Conservation (phyloP, 805 yeast species). For the Saccharomycodes ludwigii region DNA sequence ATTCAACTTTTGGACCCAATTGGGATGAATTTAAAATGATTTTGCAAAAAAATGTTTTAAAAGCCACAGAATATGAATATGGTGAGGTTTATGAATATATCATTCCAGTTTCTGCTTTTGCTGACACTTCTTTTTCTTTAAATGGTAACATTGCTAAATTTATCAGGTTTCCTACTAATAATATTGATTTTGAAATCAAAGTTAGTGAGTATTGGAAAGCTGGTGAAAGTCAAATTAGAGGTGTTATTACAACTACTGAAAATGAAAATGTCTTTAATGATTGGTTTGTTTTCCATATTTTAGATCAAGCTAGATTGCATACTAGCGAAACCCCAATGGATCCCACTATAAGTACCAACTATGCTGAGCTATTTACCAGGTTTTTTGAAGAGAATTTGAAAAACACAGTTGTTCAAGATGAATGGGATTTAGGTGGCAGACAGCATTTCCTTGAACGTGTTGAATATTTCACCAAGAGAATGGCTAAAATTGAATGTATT, state of each 20-base stretch:
- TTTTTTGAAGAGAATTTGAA: slow-evolving; percentile 35
- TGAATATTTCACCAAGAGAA: slow-evolving; percentile 36
- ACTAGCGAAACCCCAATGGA: slow-evolving; percentile 11
- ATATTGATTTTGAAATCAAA: slow-evolving; percentile 15
- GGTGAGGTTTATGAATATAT: slow-evolving; percentile 12
- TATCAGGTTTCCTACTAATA: slow-evolving; percentile 13
- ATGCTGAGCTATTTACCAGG: slow-evolving; percentile 25
- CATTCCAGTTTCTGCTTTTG: slow-evolving; percentile 10
- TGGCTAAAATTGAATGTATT: slow-evolving; percentile 38
- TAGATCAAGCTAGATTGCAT: slow-evolving; percentile 24
- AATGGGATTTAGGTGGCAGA: slow-evolving; percentile 38
- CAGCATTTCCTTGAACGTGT: slow-evolving; percentile 30
- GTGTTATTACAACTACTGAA: slow-evolving; percentile 25
- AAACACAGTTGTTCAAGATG: slow-evolving; percentile 33
- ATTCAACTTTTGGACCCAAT: slow-evolving; percentile 16
- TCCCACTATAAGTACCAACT: slow-evolving; percentile 7
- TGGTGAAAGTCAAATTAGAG: slow-evolving; percentile 25
- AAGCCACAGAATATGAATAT: no score
- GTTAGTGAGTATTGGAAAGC: slow-evolving; percentile 22
- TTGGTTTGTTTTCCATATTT: slow-evolving; percentile 27
- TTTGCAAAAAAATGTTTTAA: no score
- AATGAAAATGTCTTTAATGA: slow-evolving; percentile 19
- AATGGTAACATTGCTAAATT: no score
- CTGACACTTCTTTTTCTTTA: no score
- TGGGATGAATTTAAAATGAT: slow-evolving; percentile 17